Base-by-base conservation (phyloP, 441 rosid genomes). In the Geranium incanum region DNA sequence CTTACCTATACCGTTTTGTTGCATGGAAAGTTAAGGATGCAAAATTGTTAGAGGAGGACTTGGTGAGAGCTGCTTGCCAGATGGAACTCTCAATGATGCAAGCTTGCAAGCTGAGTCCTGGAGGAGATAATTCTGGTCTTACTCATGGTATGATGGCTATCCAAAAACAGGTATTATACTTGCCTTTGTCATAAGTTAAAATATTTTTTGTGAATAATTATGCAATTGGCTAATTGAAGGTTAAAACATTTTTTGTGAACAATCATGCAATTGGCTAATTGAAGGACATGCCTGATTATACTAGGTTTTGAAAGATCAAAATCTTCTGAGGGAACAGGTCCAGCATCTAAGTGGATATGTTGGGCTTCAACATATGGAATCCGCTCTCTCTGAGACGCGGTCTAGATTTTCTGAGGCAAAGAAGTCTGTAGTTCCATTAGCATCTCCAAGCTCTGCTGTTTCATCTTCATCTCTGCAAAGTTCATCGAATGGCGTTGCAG, bases 11-110 rank as follows among this genome's bases (percentile, higher is more conserved):
- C 78, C 84, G 84, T 64, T 95, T 95, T 85, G 98, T 85, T 70
- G 86, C 82, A 81, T 93, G 99, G 99, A 95, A 95, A 82, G 95
- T 91, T 68, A 91, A 88, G 83, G 98, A 95, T 82, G 99, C 99
- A 5, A 85, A 81, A 81, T 72, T 83, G 65, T 77, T 95, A 83
- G 97, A 90, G 81, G 91, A 88, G 76, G 98, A 95, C 81, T 80
- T 95, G 82, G 95, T 91, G 5, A 86, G 93, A 84, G 97, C 99
- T 16, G 99, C 97, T 33, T 92, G 99, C 88, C 97, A 90, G 83
- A 96, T 95, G 68, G 99, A 95, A 85, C 92, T 95, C 59, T 95
- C 97, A 55, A 92, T 95, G 97, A 90, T 95, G 75, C 90, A 90
- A 36, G 90, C 87, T 75, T 90, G 97, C 83, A 89, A 86, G 82